These are phyloP conservation scores for Stenogyne calaminthoides DNA, from an alignment of 305 asterid species.

Conservation along the genomic window DNA sequence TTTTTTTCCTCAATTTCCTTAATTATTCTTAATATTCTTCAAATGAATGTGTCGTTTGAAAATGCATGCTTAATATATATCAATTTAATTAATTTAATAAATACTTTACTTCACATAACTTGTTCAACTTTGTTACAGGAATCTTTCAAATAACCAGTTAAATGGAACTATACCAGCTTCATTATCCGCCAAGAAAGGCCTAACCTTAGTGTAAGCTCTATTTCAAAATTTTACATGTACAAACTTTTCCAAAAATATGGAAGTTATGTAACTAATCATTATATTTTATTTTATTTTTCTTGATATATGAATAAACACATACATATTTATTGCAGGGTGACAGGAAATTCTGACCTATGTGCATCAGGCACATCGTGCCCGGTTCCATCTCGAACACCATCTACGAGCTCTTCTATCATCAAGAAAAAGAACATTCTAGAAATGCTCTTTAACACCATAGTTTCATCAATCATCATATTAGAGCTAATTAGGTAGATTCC, in stretches of 20 bases:
- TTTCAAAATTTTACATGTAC: too few species aligned
- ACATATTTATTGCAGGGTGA: constrained; percentile 35
- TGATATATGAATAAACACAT: too few species aligned
- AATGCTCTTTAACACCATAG: constrained; percentile 33
- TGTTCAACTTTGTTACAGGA: constrained; percentile 41
- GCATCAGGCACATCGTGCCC: constrained; percentile 44
- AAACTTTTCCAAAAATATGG: not conserved
- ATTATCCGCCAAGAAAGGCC: constrained; percentile 43
- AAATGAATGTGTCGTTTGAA: too few species aligned
- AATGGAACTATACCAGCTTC: too few species aligned
- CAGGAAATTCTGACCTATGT: constrained; percentile 59
- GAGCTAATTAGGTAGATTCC: constrained; percentile 7
- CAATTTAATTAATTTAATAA: not conserved
- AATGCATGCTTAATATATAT: too few species aligned
- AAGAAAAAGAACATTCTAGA: constrained; percentile 34
- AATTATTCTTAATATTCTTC: too few species aligned
- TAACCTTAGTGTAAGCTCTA: constrained; percentile 54
- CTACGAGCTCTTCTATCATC: constrained; percentile 10
- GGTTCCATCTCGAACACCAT: not conserved
- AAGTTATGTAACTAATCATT: too few species aligned
- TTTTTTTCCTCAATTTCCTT: too few species aligned
- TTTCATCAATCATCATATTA: constrained; percentile 41
- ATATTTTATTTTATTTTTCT: too few species aligned
- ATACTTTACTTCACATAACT: too few species aligned
- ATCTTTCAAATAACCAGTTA: constrained; percentile 57